These are phyloP conservation scores for Microdochium nivale DNA, from an alignment of 2,329 filamentous ascomycete species.

Conservation along the genomic window DNA sequence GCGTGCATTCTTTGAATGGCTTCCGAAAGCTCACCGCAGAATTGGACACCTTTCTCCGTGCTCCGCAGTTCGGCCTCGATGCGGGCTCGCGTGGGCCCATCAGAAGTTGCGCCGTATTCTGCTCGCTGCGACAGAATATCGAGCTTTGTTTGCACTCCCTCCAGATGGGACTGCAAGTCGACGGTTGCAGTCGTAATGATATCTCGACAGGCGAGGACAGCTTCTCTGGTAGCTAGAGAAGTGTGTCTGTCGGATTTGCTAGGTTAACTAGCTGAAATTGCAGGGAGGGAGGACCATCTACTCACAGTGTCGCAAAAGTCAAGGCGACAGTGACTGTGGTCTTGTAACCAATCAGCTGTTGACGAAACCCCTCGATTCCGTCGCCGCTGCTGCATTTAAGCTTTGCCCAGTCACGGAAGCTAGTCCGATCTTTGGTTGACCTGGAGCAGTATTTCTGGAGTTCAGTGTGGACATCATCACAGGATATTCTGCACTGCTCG, in stretches of 20 bases:
- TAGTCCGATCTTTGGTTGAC: neutral
- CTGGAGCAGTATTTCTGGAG: slow-evolving; percentile 1
- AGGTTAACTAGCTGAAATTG: neutral
- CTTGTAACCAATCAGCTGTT: slow-evolving; percentile 1
- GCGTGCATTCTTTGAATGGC: slow-evolving; percentile 1
- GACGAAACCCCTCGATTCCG: slow-evolving; percentile 2
- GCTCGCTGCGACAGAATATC: neutral
- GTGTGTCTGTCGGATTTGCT: neutral
- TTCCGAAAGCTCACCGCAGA: slow-evolving; percentile 1
- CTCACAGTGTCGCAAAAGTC: slow-evolving; percentile 1
- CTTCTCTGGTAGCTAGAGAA: neutral
- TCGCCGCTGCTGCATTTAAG: slow-evolving; percentile 2
- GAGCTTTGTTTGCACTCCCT: neutral
- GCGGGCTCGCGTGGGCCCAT: neutral
- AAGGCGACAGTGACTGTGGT: slow-evolving; percentile 1
- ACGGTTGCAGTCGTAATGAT: neutral
- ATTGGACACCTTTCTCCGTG: slow-evolving; percentile 1
- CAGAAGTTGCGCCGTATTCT: neutral
- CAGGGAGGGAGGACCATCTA: neutral
- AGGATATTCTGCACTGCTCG: slow-evolving; percentile 1
- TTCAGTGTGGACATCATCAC: neutral
- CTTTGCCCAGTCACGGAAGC: slow-evolving; percentile 2
- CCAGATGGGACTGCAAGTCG: neutral
- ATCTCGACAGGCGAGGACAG: neutral
- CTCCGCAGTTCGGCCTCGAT: neutral